These are phyloP conservation scores for Infundibulicybe gibba DNA, from an alignment of 768 basidiomycete genomes.

Conservation along the genomic window DNA sequence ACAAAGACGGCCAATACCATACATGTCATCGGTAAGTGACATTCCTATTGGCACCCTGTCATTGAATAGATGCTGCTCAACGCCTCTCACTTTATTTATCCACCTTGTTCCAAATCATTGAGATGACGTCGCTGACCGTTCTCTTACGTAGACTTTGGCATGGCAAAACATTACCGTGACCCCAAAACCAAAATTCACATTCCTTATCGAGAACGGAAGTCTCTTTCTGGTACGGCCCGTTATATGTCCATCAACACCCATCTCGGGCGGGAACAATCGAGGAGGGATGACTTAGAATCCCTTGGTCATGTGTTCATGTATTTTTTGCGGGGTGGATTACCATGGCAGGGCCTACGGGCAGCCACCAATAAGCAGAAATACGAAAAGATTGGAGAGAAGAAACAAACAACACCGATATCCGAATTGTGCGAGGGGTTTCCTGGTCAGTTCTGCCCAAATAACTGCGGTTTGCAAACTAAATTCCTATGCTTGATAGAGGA, in stretches of 20 bases:
- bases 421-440: slow-evolving; percentile 98
- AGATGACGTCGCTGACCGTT: slow-evolving; percentile 1
- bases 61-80: too few relatives aligned
- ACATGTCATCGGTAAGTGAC: slow-evolving; percentile 76
- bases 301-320: slow-evolving; percentile 99
- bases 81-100: too few relatives aligned
- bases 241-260: slow-evolving; percentile 99
- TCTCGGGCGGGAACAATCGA: slow-evolving; percentile 90
- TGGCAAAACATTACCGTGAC: slow-evolving; percentile 99
- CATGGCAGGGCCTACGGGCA: slow-evolving; percentile 97
- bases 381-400: slow-evolving; percentile 99
- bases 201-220: slow-evolving; percentile 98
- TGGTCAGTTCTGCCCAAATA: slow-evolving; percentile 43
- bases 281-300: slow-evolving; percentile 95
- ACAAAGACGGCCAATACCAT: slow-evolving; percentile 88
- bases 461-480: slow-evolving; percentile 4
- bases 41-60: background rate
- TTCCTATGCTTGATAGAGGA: slow-evolving; percentile 59
- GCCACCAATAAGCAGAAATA: slow-evolving; percentile 99
- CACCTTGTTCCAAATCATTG: too few relatives aligned
- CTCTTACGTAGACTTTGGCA: slow-evolving; percentile 77
- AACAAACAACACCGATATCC: slow-evolving; percentile 86
- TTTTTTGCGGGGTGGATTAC: slow-evolving; percentile 92
- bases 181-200: slow-evolving; percentile 98
- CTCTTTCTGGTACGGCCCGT: slow-evolving; percentile 91